Percentiles rank a stretch among this genome's conserved stretches.
phyloP scores from a whole-genome alignment of 225 moss, liverwort and hornwort species.

The Marchantia paleacea region DNA sequence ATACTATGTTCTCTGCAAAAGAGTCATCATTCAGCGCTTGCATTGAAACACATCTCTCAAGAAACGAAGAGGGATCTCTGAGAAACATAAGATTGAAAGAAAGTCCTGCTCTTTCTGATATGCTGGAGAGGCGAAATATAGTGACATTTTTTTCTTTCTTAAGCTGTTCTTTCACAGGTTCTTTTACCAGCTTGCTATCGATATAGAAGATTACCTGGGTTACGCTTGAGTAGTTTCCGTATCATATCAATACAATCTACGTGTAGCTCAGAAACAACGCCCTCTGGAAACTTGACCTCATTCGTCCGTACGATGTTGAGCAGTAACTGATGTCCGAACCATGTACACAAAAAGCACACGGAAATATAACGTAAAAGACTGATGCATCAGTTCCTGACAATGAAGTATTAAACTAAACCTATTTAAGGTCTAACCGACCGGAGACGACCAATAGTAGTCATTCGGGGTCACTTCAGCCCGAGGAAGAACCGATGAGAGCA shows the following conservation, averaged over 20 bases:
- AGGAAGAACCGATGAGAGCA: too few relatives aligned
- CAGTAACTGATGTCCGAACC: conserved; percentile 58
- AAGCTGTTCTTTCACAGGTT: too few relatives aligned
- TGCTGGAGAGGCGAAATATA: too few relatives aligned
- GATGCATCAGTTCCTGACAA: too few relatives aligned
- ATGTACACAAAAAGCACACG: neutral
- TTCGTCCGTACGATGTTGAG: conserved; percentile 80
- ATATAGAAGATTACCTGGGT: conserved; percentile 55
- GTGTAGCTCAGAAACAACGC: conserved; percentile 70
- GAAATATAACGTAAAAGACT: neutral
- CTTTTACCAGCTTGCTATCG: neutral
- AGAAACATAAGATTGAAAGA: neutral
- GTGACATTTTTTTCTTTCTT: neutral
- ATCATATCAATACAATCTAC: conserved; percentile 92
- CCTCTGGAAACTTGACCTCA: conserved; percentile 82
- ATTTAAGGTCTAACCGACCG: neutral
- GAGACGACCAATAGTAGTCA: neutral
- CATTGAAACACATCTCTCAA: too few relatives aligned
- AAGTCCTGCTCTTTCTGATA: neutral
- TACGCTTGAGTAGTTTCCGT: conserved; percentile 84
- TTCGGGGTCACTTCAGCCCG: neutral
- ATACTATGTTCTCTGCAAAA: neutral
- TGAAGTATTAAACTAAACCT: too few relatives aligned
- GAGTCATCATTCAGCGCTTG: neutral
- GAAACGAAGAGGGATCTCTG: neutral